Base-by-base conservation (phyloP, 2,329 filamentous ascomycete genomes). In the Spiromastix sp. region DNA sequence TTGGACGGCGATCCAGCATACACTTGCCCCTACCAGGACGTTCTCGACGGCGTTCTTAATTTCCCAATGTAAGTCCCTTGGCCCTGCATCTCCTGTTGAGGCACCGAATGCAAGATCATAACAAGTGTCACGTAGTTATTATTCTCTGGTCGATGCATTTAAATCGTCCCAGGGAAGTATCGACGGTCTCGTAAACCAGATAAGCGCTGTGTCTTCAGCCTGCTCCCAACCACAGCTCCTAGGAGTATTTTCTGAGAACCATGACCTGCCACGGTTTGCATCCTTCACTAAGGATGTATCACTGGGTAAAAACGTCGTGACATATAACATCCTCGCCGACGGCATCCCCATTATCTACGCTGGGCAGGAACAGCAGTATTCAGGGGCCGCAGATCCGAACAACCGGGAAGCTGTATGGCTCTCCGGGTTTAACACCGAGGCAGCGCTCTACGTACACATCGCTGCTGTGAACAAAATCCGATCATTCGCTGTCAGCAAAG, bases 341-440 rank as follows among this genome's bases (percentile, higher is more conserved):
- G 77, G 77, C 13, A 72, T 80, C 25, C 75, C 76, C 1, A 73
- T 79, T 37, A 64, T 80, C 21, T 81, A 80, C 54, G 69, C 78
- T 44, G 77, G 77, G 18, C 72, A 77, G 41, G 77, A 81, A 54
- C 77, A 81, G 47, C 72, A 70, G 40, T 75, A 68, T 49, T 51
- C 60, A 2, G 68, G 68, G 15, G 63, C 61, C n/a, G 61, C 52
- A 24, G 56, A 56, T 30, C 71, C 71, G 6, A 56, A 64, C 0
- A 64, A 62, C 33, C 70, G 73, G n/a, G 72, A 77, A 48, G 70
- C 73, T 5, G 59, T 72, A 27, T 79, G 74, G 75, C 53, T 66
- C 8, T 70, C 67, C 8, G 56, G 55, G 5, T 78, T 68, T 52
- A 48, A 61, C 41, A 68, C 60, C 1, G 43, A 55, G 4, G 45